Evolutionary conservation across 1,284 basidiomycete species (phyloP), one percentile per base, ranked within the genome.

Genomic region (Pseudozyma sp.): DNA sequence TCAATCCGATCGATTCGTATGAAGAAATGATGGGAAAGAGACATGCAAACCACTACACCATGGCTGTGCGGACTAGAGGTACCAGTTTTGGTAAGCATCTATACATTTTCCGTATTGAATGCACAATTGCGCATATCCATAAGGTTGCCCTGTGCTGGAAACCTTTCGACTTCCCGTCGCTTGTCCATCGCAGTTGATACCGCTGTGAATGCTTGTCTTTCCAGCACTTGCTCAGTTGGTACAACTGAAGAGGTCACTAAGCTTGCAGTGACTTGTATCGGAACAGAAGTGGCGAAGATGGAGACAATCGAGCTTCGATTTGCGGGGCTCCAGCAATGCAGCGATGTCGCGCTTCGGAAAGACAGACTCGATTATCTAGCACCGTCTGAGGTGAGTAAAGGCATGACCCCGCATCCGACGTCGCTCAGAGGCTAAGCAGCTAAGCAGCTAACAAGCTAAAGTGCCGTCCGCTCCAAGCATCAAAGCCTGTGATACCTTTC

Each of bases 1-100:
- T 61, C 2, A 48, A 38, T 21, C 51, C 19, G 21, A 18, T 39
- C 16, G 10, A 16, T 16, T 21, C 14, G 7, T 6, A 16, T 9
- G 43, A 6, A 36, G 36, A 21, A 13, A 25, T 19, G 11, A 25
- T 59, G 59, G 59, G 59, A 61, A 61, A 61, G 59, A 61, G 59
- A 61, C 59, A 50, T 61, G 52, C 45, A 54, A 54, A 35, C 59
- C 59, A 61, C 59, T 61, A 61, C 52, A 61, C 59, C 39, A 61
- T 48, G 52, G 36, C 45, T 7, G 36, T 42, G 47, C 3, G 21
- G 49, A 6, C 0, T 25, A 56, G 31, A 34, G 10, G 6, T 7
- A 5, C 0, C 25, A 31, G n/a, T n/a, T n/a, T n/a, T 31, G 25
- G 25, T 31, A 31, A 31, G 25, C 25, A n/a, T 53, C 16, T 12